Evolutionary conservation across 2,329 filamentous ascomycete species (phyloP).

Genomic region (Ramularia endophylla): DNA sequence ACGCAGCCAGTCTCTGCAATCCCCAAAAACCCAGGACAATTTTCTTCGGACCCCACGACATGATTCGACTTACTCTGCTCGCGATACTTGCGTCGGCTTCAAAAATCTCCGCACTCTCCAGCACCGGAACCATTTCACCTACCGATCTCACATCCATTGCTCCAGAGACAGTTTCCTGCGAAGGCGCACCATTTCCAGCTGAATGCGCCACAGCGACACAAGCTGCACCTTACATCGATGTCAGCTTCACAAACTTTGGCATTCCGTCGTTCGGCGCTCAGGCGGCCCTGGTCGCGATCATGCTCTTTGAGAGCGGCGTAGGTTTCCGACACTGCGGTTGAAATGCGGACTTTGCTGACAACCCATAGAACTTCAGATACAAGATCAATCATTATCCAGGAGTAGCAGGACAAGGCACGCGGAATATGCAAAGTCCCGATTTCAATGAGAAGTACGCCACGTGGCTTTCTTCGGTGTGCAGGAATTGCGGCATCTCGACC

Average conservation of each 20-base stretch:
- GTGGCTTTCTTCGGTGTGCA: slow-evolving; percentile 33
- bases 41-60: no score
- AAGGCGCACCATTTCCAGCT: slow-evolving; percentile 36
- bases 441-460: slow-evolving; percentile 54
- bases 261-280: slow-evolving; percentile 54
- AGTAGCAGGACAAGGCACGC: slow-evolving; percentile 64
- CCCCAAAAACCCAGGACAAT: no score
- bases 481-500: slow-evolving; percentile 20
- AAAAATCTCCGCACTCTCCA: slow-evolving; percentile 1
- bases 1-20: no score
- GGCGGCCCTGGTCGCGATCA: slow-evolving; percentile 64
- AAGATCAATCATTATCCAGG: slow-evolving; percentile 60
- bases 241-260: slow-evolving; percentile 52
- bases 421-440: slow-evolving; percentile 57
- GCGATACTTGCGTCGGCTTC: slow-evolving; percentile 4
- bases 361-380: slow-evolving; percentile 51
- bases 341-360: no score
- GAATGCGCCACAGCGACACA: slow-evolving; percentile 63
- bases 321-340: slow-evolving; percentile 25
- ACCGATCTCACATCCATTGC: slow-evolving; percentile 49
- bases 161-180: slow-evolving; percentile 53
- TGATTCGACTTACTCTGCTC: no score
- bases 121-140: slow-evolving; percentile 24
- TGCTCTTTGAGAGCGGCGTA: slow-evolving; percentile 61
- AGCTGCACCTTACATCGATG: slow-evolving; percentile 53